Conservation (phyloP, 2,329 filamentous ascomycete genomes). For the Pseudogymnoascus sp. region DNA sequence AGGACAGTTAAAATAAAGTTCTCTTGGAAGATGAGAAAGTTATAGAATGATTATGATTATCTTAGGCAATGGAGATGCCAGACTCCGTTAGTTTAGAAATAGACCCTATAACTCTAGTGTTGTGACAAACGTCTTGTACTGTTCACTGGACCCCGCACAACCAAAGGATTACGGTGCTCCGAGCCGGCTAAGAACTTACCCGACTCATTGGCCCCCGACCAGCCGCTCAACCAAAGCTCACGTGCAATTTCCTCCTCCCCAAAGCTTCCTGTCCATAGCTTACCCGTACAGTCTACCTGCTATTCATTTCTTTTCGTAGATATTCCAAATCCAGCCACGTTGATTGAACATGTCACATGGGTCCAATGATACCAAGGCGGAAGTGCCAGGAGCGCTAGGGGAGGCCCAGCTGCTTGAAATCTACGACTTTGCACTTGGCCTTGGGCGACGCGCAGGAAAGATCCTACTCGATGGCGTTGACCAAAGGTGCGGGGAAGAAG, state of each 20-base stretch:
- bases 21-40: neutral
- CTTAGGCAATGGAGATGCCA: neutral
- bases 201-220: neutral
- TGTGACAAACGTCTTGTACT: too few relatives aligned
- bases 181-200: neutral
- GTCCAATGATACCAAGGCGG: neutral
- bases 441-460: conserved; percentile 63
- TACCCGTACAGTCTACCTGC: conserved; percentile 1
- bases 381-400: conserved; percentile 4
- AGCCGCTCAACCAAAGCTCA: neutral
- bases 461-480: conserved; percentile 60
- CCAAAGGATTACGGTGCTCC: neutral
- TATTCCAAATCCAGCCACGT: conserved; percentile 1
- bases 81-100: neutral
- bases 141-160: neutral
- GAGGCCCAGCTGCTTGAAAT: conserved; percentile 53
- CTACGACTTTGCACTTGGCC: conserved; percentile 62
- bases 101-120: neutral
- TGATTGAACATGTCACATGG: conserved; percentile 5
- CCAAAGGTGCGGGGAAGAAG: conserved; percentile 40
- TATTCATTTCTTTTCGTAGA: neutral
- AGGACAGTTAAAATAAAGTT: neutral
- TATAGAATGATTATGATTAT: neutral
- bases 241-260: neutral
- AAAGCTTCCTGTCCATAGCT: neutral